phyloP scores from a whole-genome alignment of 2,329 filamentous ascomycete species.

The Aureobasidium lini region DNA sequence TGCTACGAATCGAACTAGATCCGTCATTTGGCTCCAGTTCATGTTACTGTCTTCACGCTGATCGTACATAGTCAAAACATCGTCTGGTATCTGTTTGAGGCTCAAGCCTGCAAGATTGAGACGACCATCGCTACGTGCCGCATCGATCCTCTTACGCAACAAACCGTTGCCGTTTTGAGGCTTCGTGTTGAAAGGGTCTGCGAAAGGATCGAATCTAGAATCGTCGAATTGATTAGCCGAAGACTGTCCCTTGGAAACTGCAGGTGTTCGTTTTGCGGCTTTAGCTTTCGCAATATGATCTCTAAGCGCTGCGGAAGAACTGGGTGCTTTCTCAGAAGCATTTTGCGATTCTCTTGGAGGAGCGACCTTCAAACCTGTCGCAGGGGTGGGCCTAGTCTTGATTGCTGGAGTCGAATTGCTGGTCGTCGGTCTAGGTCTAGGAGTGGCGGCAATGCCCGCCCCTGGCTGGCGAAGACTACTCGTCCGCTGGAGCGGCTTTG shows the following conservation, averaged over 20 bases:
- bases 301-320: conserved; percentile 68
- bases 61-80: conserved; percentile 88
- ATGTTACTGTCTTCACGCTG: conserved; percentile 54
- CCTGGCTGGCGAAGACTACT: conserved; percentile 8
- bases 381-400: not conserved
- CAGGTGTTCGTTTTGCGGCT: conserved; percentile 47
- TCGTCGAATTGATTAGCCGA: conserved; percentile 22
- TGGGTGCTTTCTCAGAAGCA: not conserved
- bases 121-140: conserved; percentile 68
- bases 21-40: conserved; percentile 86
- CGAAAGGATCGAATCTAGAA: conserved; percentile 53
- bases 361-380: not conserved
- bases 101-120: conserved; percentile 84
- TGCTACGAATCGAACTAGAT: conserved; percentile 73
- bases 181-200: conserved; percentile 65
- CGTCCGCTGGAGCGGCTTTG: conserved; percentile 4
- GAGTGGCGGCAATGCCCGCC: not conserved
- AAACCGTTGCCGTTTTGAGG: conserved; percentile 57
- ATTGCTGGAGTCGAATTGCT: not conserved
- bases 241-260: conserved; percentile 9
- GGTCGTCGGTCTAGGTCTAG: not conserved
- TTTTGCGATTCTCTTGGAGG: not conserved
- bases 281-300: conserved; percentile 93
- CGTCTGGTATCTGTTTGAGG: conserved; percentile 68
- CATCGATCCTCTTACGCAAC: conserved; percentile 62